Percentiles rank a stretch among this genome's conserved stretches.
Conservation (phyloP, 2,329 filamentous ascomycete species). For the Talaromyces amestolkiae region DNA sequence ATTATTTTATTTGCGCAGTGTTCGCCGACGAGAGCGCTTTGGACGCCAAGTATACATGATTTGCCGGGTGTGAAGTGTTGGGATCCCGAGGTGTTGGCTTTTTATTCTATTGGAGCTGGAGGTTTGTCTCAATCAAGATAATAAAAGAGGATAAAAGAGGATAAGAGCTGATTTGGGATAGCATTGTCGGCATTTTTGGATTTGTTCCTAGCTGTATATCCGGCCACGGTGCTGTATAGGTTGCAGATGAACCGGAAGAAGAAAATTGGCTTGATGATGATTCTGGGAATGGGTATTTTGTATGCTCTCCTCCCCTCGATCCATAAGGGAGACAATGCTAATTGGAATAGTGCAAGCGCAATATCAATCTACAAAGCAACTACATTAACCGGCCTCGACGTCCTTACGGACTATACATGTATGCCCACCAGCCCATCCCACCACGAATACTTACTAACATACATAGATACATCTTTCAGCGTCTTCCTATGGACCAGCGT, state of each 20-base stretch:
- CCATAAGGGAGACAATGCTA: background rate
- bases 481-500: slow-evolving; percentile 20
- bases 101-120: slow-evolving; percentile 43
- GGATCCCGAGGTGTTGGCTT: slow-evolving; percentile 36
- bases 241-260: slow-evolving; percentile 34
- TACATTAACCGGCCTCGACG: slow-evolving; percentile 28
- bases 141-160: background rate
- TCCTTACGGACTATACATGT: slow-evolving; percentile 21
- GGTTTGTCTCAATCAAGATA: slow-evolving; percentile 25
- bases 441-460: slow-evolving; percentile 1
- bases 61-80: slow-evolving; percentile 37
- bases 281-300: slow-evolving; percentile 33
- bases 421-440: background rate
- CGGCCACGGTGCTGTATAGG: slow-evolving; percentile 31
- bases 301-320: slow-evolving; percentile 23
- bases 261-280: slow-evolving; percentile 29
- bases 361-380: slow-evolving; percentile 37
- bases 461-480: slow-evolving; percentile 10
- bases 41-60: slow-evolving; percentile 33
- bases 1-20: slow-evolving; percentile 47
- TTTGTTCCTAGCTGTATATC: slow-evolving; percentile 35
- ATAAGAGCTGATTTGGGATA: slow-evolving; percentile 13
- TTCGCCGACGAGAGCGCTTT: slow-evolving; percentile 39
- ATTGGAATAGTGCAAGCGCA: slow-evolving; percentile 29
- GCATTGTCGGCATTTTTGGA: slow-evolving; percentile 34